These are phyloP conservation scores for Periconia sp. DNA, from an alignment of 2,329 filamentous ascomycete species.

Conservation along the genomic window DNA sequence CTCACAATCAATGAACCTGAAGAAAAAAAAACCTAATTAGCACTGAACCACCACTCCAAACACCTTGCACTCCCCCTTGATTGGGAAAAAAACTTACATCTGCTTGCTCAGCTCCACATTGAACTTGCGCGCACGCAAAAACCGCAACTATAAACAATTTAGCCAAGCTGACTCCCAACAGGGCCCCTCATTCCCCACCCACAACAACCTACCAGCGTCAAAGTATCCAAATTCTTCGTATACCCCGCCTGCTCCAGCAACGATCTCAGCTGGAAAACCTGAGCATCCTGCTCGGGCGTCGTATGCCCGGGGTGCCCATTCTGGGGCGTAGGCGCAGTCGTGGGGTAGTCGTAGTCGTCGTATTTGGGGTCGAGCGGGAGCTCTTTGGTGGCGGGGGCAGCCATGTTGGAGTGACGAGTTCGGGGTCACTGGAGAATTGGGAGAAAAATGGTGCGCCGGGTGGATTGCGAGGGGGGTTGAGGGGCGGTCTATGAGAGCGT, in stretches of 20 bases:
- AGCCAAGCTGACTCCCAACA: slow-evolving; percentile 16
- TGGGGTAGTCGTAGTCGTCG: slow-evolving; percentile 94
- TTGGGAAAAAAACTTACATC: slow-evolving; percentile 71
- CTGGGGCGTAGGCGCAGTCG: slow-evolving; percentile 71
- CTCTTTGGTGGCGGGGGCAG: slow-evolving; percentile 31
- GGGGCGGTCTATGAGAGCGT: slow-evolving; percentile 22
- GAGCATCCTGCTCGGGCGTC: slow-evolving; percentile 84
- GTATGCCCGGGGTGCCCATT: slow-evolving; percentile 88
- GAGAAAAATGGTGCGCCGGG: neutral
- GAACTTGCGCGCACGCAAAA: slow-evolving; percentile 94
- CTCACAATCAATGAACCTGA: slow-evolving; percentile 88
- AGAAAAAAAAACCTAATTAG: slow-evolving; percentile 37
- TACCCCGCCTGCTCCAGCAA: slow-evolving; percentile 84
- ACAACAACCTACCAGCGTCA: slow-evolving; percentile 74
- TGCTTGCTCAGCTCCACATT: slow-evolving; percentile 81
- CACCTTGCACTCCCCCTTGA: neutral
- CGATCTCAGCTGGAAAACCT: slow-evolving; percentile 83
- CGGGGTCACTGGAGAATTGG: neutral
- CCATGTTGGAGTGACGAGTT: slow-evolving; percentile 34
- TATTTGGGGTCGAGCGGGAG: slow-evolving; percentile 81
- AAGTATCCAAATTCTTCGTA: slow-evolving; percentile 84
- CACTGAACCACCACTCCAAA: neutral
- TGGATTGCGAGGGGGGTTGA: slow-evolving; percentile 5
- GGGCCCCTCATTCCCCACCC: neutral
- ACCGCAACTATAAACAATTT: slow-evolving; percentile 69